These are phyloP conservation scores for Candida neerlandica DNA, from an alignment of 1,139 yeast genomes.

Conservation along the genomic window DNA sequence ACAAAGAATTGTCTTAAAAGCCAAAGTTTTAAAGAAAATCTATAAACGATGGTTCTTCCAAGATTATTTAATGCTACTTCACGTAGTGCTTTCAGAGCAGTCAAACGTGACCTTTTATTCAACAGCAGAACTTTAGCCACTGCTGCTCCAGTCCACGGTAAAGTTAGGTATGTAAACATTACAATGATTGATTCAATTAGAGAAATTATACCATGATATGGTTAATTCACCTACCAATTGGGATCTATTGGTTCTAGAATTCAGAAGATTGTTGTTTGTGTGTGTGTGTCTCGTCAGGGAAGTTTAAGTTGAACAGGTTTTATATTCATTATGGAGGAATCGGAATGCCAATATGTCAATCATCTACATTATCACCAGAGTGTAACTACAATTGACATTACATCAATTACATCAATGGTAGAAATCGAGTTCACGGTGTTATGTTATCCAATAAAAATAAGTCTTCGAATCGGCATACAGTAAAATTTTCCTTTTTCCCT, in stretches of 20 bases:
- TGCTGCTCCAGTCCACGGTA: conserved; percentile 82
- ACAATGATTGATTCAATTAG: not conserved
- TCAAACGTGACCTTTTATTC: conserved; percentile 77
- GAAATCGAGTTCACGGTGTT: too few species aligned
- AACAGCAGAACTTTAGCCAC: conserved; percentile 80
- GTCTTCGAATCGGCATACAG: not conserved
- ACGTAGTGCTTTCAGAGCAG: conserved; percentile 89
- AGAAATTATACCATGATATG: conserved; percentile 1
- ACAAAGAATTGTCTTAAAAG: conserved; percentile 17
- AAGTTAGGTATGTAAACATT: conserved; percentile 76
- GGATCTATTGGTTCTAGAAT: not conserved
- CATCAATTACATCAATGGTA: not conserved
- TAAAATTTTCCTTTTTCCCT: conserved; percentile 2
- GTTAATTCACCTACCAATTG: not conserved
- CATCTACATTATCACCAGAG: not conserved
- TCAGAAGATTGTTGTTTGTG: not conserved
- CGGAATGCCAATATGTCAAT: not conserved
- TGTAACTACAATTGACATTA: conserved; percentile 1
- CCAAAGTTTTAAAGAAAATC: conserved; percentile 21
- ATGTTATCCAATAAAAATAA: conserved; percentile 6
- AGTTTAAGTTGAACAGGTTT: too few species aligned
- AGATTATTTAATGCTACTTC: conserved; percentile 90
- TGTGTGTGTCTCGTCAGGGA: too few species aligned
- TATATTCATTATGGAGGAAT: too few species aligned
- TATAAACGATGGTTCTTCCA: conserved; percentile 66